Evolutionary conservation across 495 filamentous ascomycete species (phyloP), one percentile per base, ranked within the genome.

Genomic region (Xylaria intraflava): DNA sequence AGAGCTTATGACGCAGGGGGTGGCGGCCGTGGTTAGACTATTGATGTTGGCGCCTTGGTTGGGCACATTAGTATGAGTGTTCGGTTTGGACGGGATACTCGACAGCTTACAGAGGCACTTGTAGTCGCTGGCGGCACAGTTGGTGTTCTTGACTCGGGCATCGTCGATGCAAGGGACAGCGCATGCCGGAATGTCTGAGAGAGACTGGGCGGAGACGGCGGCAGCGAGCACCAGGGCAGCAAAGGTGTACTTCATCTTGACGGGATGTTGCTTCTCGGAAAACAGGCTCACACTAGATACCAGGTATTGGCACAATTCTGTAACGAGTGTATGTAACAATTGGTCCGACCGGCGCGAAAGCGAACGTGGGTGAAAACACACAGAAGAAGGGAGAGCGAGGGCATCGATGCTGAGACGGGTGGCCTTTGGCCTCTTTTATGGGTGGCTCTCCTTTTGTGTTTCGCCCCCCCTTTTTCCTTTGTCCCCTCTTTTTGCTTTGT

Each of bases 211-310:
- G 29, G 65, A 58, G 39, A 43, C 64, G 44, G 57, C 57, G 14
- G 33, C 42, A 46, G 56, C 60, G 53, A 72, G 40, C 57, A 62
- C 62, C 39, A 61, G 53, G 24, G 59, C 20, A 58, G 66, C 27
- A 58, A 62, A 40, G 45, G 58, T 39, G 60, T 62, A 67, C 64
- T 70, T 74, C 72, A 76, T 76, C 7, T 60, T 74, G 62, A 19
- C 33, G 44, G 24, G 14, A 17, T 31, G 31, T n/a, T 22, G 26
- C 7, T 5, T 39, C 26, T 48, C 14, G 44, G 27, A 9, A 31
- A 12, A 20, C 29, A 20, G 5, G 24, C 22, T 40, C 22, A 23
- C 29, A 50, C 17, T 23, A 46, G 29, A 20, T n/a, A 23, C 17
- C 12, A n/a, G 24, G n/a, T 45, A 27, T 46, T 7, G 42, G 31